Percentiles rank a stretch among this genome's conserved stretches.
phyloP scores from a whole-genome alignment of 768 basidiomycete species.

The Agrocybe chaxingu region DNA sequence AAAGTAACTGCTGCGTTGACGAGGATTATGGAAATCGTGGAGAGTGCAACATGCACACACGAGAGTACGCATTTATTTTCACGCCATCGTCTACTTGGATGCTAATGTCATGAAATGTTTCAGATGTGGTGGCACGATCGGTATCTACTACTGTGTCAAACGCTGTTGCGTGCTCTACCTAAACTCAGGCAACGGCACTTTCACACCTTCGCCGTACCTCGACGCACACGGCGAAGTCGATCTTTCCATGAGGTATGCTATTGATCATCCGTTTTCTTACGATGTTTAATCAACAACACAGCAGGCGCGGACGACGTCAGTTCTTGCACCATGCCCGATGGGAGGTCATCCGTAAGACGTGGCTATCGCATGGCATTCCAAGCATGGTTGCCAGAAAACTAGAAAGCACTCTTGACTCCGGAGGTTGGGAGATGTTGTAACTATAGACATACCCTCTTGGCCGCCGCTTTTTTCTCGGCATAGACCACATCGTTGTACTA shows the following conservation, averaged over 20 bases:
- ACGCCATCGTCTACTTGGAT: not conserved
- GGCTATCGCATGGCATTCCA: constrained; percentile 89
- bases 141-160: constrained; percentile 89
- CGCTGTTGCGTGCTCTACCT: constrained; percentile 88
- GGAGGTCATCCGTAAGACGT: constrained; percentile 89
- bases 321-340: constrained; percentile 80
- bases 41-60: constrained; percentile 93
- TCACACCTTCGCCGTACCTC: constrained; percentile 84
- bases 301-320: constrained; percentile 84
- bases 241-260: constrained; percentile 77
- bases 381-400: constrained; percentile 86
- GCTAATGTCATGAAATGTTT: constrained; percentile 2
- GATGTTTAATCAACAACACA: constrained; percentile 4
- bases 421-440: constrained; percentile 90
- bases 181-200: constrained; percentile 87
- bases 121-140: constrained; percentile 89
- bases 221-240: constrained; percentile 95
- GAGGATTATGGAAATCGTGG: constrained; percentile 62
- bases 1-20: constrained; percentile 89
- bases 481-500: no score
- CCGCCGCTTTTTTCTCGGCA: no score
- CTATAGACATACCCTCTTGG: no score
- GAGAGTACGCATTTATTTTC: constrained; percentile 65
- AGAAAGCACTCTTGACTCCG: constrained; percentile 82
- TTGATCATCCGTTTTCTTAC: not conserved